Base-by-base conservation (phyloP, 352 stramenopile species). In the Globisporangium uncinulatum region DNA sequence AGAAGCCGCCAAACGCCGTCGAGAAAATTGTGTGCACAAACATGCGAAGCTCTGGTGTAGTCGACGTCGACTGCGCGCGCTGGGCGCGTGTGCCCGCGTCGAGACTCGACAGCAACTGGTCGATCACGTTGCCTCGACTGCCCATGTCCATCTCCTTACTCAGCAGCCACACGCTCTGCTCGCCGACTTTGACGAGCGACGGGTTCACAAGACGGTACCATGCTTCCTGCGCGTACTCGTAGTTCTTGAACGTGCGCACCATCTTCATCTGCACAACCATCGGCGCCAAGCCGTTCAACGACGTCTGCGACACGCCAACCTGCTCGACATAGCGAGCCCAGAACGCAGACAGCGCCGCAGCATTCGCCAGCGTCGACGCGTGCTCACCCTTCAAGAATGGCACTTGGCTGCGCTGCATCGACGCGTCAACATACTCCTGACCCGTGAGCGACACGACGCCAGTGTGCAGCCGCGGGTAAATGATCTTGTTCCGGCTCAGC, bases 1-100 rank as follows among this genome's bases (percentile, higher is more conserved):
- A 95, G 59, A 95, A 94, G 0, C 86, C 86, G 11, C 86, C 86
- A 69, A 95, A 95, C 13, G 81, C 83, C 32, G 86, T 94, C 31
- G 76, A 86, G 10, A 94, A 39, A 36, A 91, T 60, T 5, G 86
- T 94, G 43, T 91, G 75, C 6, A 95, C 66, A 62, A 91, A 92
- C 56, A 92, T 79, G 21, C 71, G 77, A 34, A 83, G 54, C 7
- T 74, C 62, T 13, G 43, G 46, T 2, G 34, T 13, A 8, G 59
- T 32, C 0, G 47, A 44, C n/a, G 1, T 47, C 4, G 56, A 8
- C 7, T 48, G 43, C 2, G 29, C 20, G 34, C 34, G 34, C 0
- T 19, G 6, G 5, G 47, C 41, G 7, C 57, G 11, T 9, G 62
- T 46, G 4, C 70, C 59, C 1, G 41, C 29, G 48, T 89, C 70